Percentiles rank a stretch among this genome's conserved stretches.
phyloP scores from a whole-genome alignment of 176 grass and related monocot species.

The Zoysia pacifica region DNA sequence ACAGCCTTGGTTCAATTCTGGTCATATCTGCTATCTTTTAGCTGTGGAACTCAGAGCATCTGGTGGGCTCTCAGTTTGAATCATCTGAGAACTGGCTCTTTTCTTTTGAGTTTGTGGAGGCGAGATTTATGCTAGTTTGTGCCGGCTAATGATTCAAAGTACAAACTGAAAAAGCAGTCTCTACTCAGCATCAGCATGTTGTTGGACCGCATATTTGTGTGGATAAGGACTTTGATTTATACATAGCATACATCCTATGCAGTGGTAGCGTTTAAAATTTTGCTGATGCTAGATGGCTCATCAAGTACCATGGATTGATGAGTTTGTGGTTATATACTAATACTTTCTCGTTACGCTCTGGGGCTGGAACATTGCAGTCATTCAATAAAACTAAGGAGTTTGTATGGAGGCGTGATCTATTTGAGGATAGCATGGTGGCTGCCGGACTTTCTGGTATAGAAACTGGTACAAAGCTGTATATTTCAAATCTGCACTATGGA shows the following conservation, averaged over 20 bases:
- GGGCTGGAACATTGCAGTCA: slow-evolving; percentile 77
- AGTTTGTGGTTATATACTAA: slow-evolving; percentile 59
- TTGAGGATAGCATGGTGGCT: slow-evolving; percentile 80
- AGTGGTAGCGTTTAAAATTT: slow-evolving; percentile 41
- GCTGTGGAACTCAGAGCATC: slow-evolving; percentile 37
- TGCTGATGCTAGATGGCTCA: slow-evolving; percentile 50
- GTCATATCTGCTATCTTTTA: slow-evolving; percentile 34
- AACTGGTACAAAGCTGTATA: slow-evolving; percentile 87
- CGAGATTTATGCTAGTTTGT: slow-evolving; percentile 34
- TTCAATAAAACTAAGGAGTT: slow-evolving; percentile 87
- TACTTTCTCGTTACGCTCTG: slow-evolving; percentile 49
- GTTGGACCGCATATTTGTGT: slow-evolving; percentile 43
- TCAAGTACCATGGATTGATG: slow-evolving; percentile 41
- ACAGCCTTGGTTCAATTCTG: slow-evolving; percentile 33
- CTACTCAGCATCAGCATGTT: slow-evolving; percentile 45
- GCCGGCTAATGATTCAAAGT: slow-evolving; percentile 48
- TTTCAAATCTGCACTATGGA: slow-evolving; percentile 95
- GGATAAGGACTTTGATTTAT: slow-evolving; percentile 45
- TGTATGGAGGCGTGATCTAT: slow-evolving; percentile 77
- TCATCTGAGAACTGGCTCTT: slow-evolving; percentile 28
- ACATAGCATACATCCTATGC: slow-evolving; percentile 46
- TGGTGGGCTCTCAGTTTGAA: slow-evolving; percentile 34
- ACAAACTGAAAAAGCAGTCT: slow-evolving; percentile 48
- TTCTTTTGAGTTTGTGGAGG: slow-evolving; percentile 28
- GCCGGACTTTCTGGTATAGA: slow-evolving; percentile 72